Evolutionary conservation across 1,284 basidiomycete species (phyloP), one percentile per base, ranked within the genome.

Genomic region (Neolentinus lepideus): DNA sequence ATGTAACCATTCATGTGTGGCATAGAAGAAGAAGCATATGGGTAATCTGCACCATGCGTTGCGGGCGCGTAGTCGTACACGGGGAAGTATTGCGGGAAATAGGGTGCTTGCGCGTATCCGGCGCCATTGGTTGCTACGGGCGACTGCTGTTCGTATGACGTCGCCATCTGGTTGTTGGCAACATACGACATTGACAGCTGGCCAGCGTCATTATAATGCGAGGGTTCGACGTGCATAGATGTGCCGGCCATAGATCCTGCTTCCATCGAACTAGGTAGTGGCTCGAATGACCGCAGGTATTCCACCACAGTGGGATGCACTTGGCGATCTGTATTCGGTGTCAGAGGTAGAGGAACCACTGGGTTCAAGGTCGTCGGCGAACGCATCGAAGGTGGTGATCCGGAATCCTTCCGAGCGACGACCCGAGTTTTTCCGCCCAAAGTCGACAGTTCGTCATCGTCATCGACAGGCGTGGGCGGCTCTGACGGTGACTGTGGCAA

Each of bases 381-480:
- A 48, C 80, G 77, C 29, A 82, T 65, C 48, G 71, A 68, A 3
- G 84, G 83, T 1, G 82, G 78, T 31, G 77, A 71, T 0, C 80
- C 75, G 55, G 76, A 75, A 51, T 85, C 83, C 61, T 81, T 85
- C 70, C 81, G 81, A 38, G 79, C 78, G 2, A 88, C 83, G 24
- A 88, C 73, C 2, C 88, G 80, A 9, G 87, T 88, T 66, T 77
- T 80, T 2, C 87, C 87, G 29, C 87, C 88, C 4, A 90, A 73
- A 3, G 80, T 76, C n/a, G 80, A 75, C 1, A 90, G 73, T 63
- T 90, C 87, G 63, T 90, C 87, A 54, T 85, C 75, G 46, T 83
- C 83, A 58, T 81, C 79, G 4, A 69, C 71, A 2, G 80, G 75
- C 0, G 77, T 75, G 1, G 71, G 65, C 8, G 80, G 74, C 56